Percentiles rank a stretch among this genome's conserved stretches.
Conservation (phyloP, 2,329 filamentous ascomycete species). For the Aspergillus viridinutans region DNA sequence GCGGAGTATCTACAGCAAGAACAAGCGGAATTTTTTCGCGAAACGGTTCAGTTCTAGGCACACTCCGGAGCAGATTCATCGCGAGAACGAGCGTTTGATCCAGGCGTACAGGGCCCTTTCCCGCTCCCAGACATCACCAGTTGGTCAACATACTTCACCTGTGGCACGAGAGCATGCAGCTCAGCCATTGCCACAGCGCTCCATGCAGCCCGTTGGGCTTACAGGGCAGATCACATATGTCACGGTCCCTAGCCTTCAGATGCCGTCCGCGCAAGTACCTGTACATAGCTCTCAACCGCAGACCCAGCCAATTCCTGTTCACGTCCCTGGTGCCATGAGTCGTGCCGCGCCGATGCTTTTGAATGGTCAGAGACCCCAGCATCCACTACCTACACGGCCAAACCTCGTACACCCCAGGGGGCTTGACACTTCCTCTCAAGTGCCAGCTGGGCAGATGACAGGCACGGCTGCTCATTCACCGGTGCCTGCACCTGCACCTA, state of each 20-base stretch:
- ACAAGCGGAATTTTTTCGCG: constrained; percentile 18
- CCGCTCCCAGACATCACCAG: neutral
- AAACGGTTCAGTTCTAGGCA: constrained; percentile 10
- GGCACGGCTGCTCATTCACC: neutral
- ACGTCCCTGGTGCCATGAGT: neutral
- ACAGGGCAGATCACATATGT: neutral
- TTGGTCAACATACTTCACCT: neutral
- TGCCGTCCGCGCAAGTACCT: neutral
- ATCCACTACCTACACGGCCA: neutral
- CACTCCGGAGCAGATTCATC: constrained; percentile 6
- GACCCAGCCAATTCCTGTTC: neutral
- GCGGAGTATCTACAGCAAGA: constrained; percentile 15
- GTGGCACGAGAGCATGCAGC: neutral
- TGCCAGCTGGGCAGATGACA: neutral
- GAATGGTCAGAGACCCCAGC: neutral
- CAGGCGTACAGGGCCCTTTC: neutral
- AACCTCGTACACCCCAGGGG: neutral
- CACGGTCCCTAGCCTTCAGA: neutral
- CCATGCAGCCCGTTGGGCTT: neutral
- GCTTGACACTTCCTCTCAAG: neutral
- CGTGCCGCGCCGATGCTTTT: neutral
- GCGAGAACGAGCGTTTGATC: neutral
- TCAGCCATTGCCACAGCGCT: neutral
- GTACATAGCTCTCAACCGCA: neutral
- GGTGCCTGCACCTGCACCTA: neutral